Percentiles rank a stretch among this genome's conserved stretches.
These are phyloP conservation scores for Aspergillus neotritici DNA, from an alignment of 2,329 filamentous ascomycete genomes.

Conservation along the genomic window DNA sequence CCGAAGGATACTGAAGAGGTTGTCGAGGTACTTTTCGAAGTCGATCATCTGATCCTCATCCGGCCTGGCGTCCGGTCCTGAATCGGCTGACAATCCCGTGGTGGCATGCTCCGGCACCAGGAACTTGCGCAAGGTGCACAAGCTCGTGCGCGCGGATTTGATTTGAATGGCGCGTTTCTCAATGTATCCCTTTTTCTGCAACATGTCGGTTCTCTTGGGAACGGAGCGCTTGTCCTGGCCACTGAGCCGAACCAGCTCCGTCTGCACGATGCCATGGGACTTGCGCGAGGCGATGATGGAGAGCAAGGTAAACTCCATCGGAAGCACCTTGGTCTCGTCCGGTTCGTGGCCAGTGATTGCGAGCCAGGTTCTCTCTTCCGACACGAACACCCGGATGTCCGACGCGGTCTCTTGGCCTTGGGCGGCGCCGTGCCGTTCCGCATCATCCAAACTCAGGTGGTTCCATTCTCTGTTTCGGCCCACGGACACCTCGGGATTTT, in stretches of 20 bases:
- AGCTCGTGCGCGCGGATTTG: slow-evolving; percentile 49
- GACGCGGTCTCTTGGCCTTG: slow-evolving; percentile 2
- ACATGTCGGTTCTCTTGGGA: slow-evolving; percentile 53
- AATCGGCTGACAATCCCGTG: slow-evolving; percentile 11
- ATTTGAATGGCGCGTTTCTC: slow-evolving; percentile 49
- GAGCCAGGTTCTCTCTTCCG: slow-evolving; percentile 53
- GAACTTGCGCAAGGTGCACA: slow-evolving; percentile 52
- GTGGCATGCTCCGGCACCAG: slow-evolving; percentile 17
- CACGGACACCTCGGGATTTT: slow-evolving; percentile 52
- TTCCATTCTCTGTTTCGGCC: slow-evolving; percentile 39
- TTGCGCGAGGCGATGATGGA: slow-evolving; percentile 55
- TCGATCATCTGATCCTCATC: slow-evolving; percentile 37
- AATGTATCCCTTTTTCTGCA: slow-evolving; percentile 57
- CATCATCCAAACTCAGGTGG: slow-evolving; percentile 36
- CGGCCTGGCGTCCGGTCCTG: slow-evolving; percentile 5
- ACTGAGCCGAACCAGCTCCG: slow-evolving; percentile 49
- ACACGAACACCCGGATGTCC: slow-evolving; percentile 44
- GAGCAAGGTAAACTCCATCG: slow-evolving; percentile 52
- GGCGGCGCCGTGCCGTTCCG: slow-evolving; percentile 21
- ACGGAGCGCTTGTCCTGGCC: slow-evolving; percentile 62
- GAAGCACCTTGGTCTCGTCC: slow-evolving; percentile 50
- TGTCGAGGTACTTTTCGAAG: slow-evolving; percentile 45
- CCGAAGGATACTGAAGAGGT: slow-evolving; percentile 46
- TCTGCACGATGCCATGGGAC: slow-evolving; percentile 52
- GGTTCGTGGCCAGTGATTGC: slow-evolving; percentile 56